Percentiles rank a stretch among this genome's conserved stretches.
phyloP scores from a whole-genome alignment of 257 asterid species.

The Nicotiana obtusifolia region DNA sequence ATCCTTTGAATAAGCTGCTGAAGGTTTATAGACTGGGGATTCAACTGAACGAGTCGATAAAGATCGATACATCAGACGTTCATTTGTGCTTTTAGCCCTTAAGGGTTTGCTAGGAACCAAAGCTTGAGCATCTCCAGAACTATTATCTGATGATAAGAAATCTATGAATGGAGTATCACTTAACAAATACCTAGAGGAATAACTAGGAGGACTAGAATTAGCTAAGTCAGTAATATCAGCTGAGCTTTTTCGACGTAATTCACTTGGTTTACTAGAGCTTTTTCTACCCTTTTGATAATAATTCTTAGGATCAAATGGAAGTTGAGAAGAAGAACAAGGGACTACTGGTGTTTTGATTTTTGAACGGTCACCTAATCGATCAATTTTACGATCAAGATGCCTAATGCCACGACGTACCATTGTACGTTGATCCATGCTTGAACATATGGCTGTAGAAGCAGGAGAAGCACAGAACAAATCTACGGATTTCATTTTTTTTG shows the following conservation, averaged over 20 bases:
- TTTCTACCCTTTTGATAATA: conserved; percentile 29
- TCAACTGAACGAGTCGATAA: conserved; percentile 37
- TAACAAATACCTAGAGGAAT: conserved; percentile 41
- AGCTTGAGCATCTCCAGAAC: conserved; percentile 16
- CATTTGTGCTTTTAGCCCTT: conserved; percentile 18
- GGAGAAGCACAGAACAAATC: conserved; percentile 81
- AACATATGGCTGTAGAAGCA: conserved; percentile 82
- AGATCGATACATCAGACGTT: conserved; percentile 30
- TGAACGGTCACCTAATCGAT: conserved; percentile 27
- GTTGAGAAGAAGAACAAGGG: conserved; percentile 54
- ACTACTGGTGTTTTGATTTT: conserved; percentile 22
- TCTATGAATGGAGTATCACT: conserved; percentile 41
- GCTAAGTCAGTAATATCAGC: conserved; percentile 43
- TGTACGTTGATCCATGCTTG: conserved; percentile 61
- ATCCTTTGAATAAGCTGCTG: conserved; percentile 14
- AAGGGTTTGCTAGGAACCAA: conserved; percentile 18
- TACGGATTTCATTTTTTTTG: conserved; percentile 51
- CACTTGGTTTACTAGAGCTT: conserved; percentile 22
- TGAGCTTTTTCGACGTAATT: conserved; percentile 57
- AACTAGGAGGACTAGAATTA: conserved; percentile 7
- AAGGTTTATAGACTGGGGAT: conserved; percentile 33
- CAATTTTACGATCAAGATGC: conserved; percentile 22
- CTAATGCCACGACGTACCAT: conserved; percentile 38
- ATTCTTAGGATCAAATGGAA: conserved; percentile 54
- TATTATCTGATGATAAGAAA: conserved; percentile 6